Evolutionary conservation across 2,329 filamentous ascomycete species (phyloP).

Genomic region (Didymella sp.): DNA sequence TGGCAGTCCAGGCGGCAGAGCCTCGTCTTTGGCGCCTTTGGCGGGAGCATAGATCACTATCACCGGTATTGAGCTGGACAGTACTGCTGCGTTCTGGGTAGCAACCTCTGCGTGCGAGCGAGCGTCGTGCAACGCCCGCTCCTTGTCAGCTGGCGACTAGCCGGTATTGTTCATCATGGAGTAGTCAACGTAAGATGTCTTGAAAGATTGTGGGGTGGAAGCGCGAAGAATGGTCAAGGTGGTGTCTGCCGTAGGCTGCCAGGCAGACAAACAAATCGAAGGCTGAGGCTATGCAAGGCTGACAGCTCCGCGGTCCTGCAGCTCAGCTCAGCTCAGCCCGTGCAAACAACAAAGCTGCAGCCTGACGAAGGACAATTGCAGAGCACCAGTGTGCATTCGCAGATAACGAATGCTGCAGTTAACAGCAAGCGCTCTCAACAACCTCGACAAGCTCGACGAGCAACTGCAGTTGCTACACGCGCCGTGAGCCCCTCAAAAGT

Average conservation of each 20-base stretch:
- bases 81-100: neutral
- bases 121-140: neutral
- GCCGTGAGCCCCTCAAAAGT: conserved; percentile 17
- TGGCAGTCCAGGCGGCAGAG: neutral
- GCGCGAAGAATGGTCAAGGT: conserved; percentile 8
- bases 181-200: neutral
- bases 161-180: neutral
- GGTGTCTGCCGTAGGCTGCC: conserved; percentile 17
- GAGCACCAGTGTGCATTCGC: neutral
- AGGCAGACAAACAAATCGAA: conserved; percentile 13
- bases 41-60: neutral
- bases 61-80: neutral
- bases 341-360: conserved; percentile 4
- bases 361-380: conserved; percentile 4
- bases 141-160: neutral
- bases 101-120: neutral
- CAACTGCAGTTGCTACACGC: conserved; percentile 4
- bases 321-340: conserved; percentile 1
- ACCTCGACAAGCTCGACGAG: conserved; percentile 1
- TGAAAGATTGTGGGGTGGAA: conserved; percentile 2
- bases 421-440: neutral
- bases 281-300: conserved; percentile 22
- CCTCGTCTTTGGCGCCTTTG: neutral
- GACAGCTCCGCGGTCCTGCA: conserved; percentile 1
- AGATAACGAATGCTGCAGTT: neutral